phyloP scores from a whole-genome alignment of 495 filamentous ascomycete genomes.

The Hypoxylon lenormandii region DNA sequence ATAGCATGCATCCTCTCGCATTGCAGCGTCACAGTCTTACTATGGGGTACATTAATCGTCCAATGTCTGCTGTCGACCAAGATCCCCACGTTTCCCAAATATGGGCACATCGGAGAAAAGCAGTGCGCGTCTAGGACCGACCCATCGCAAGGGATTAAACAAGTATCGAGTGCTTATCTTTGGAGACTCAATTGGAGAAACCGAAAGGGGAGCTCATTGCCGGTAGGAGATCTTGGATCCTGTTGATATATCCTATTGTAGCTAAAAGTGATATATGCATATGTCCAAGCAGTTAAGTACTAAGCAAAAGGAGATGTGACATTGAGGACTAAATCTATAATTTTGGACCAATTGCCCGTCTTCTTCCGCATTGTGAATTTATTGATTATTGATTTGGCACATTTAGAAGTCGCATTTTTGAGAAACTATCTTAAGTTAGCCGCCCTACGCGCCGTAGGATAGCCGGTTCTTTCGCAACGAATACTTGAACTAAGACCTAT shows the following conservation, averaged over 20 bases:
- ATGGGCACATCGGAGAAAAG: slow-evolving; percentile 46
- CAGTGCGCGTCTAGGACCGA: slow-evolving; percentile 39
- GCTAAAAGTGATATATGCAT: slow-evolving; percentile 14
- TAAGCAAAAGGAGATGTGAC: slow-evolving; percentile 26
- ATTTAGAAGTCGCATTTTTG: slow-evolving; percentile 22
- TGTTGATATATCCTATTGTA: slow-evolving; percentile 26
- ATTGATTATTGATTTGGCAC: slow-evolving; percentile 29
- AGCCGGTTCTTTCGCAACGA: slow-evolving; percentile 9
- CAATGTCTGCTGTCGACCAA: slow-evolving; percentile 29
- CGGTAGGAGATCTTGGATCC: slow-evolving; percentile 30
- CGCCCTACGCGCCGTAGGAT: slow-evolving; percentile 36
- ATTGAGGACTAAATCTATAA: slow-evolving; percentile 26
- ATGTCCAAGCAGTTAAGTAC: slow-evolving; percentile 18
- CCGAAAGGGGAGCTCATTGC: slow-evolving; percentile 29
- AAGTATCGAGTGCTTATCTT: slow-evolving; percentile 35
- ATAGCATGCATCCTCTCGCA: slow-evolving; percentile 35
- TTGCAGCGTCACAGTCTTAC: slow-evolving; percentile 44
- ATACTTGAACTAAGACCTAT: background rate
- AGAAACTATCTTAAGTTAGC: slow-evolving; percentile 18
- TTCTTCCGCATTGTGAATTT: slow-evolving; percentile 13
- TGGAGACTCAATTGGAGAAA: slow-evolving; percentile 36
- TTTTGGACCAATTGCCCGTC: slow-evolving; percentile 26
- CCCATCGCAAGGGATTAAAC: slow-evolving; percentile 29
- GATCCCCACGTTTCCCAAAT: slow-evolving; percentile 40
- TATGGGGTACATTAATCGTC: slow-evolving; percentile 35